A percentile compares a stretch with the other conserved stretches of the same genome.
phyloP scores from a whole-genome alignment of 2,329 filamentous ascomycete species.

The Trichoderma koningii region DNA sequence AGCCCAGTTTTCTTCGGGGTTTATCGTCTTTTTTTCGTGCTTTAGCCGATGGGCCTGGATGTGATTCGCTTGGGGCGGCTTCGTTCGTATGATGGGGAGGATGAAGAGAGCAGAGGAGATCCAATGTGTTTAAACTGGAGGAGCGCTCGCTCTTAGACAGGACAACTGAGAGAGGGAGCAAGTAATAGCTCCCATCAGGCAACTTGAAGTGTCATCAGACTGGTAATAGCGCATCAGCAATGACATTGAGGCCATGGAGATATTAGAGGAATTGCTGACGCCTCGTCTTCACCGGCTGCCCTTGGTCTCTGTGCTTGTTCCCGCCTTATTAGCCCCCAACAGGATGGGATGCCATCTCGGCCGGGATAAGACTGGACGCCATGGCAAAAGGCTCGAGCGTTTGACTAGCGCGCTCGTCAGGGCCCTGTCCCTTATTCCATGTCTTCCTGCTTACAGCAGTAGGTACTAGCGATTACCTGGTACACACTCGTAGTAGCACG shows the following conservation, averaged over 20 bases:
- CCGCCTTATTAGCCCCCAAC: conserved; percentile 13
- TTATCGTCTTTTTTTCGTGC: background rate
- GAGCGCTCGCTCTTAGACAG: background rate
- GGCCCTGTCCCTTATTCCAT: too few species aligned
- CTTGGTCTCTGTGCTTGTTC: background rate
- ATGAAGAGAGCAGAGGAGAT: too few species aligned
- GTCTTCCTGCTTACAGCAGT: too few species aligned
- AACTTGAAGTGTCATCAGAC: background rate
- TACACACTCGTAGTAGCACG: too few species aligned
- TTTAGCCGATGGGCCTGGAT: conserved; percentile 13
- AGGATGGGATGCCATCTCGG: background rate
- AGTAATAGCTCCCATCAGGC: background rate
- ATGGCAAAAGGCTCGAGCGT: conserved; percentile 14
- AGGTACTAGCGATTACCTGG: too few species aligned
- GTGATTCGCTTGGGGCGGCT: conserved; percentile 6
- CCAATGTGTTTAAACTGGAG: too few species aligned
- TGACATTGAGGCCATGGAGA: background rate
- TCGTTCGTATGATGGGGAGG: background rate
- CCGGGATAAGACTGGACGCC: conserved; percentile 2
- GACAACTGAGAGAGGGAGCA: background rate
- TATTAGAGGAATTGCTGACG: conserved; percentile 13
- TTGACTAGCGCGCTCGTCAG: background rate
- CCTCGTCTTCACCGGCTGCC: background rate
- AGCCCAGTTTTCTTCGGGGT: background rate
- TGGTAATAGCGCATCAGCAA: conserved; percentile 10